Evolutionary conservation across 345 rosid species (phyloP), one percentile per base, ranked within the genome.

Genomic region (Mallotus nudiflorus): DNA sequence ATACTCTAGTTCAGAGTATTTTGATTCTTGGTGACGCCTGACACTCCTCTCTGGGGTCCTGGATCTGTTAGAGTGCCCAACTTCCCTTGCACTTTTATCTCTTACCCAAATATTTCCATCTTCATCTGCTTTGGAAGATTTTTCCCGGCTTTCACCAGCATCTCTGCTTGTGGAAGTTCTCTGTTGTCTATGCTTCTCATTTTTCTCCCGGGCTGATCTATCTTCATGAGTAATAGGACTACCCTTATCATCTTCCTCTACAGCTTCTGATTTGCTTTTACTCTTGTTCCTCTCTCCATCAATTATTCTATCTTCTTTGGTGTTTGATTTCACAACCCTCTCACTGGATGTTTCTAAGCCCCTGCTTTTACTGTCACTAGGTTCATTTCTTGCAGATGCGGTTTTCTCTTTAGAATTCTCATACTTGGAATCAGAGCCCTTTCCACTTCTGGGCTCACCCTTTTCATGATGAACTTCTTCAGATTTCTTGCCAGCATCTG

Each of bases 41-140:
- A 78, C 81, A 80, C 79, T 85, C 70, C 83, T 84, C 29, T 91
- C 96, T 16, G 97, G 97, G 60, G 93, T 87, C 75, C 86, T 87
- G 16, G 96, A 90, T 76, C 89, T 82, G 65, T 86, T 88, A 58
- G 87, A 74, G 45, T 60, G 84, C 53, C 84, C 75, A 28, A 54
- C 75, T 75, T 89, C 91, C 76, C 90, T 87, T 9, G 50, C 76
- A 68, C 53, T 71, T 82, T 80, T 85, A 46, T 89, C 91, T 70
- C 83, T 80, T 44, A 57, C 67, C 88, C 83, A 73, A 7, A 79
- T 53, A 46, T 46, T 80, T 73, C 87, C 89, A 85, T 86, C 91
- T 67, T 89, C 90, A 59, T 87, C 91, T 40, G 77, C 72, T 72
- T 79, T 81, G 33, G 79, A 77, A 67, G 83, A 68, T 77, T 79